Percentiles rank a stretch among this genome's conserved stretches.
These are phyloP conservation scores for Ailanthus altissimus DNA, from an alignment of 345 rosid species.

Conservation along the genomic window DNA sequence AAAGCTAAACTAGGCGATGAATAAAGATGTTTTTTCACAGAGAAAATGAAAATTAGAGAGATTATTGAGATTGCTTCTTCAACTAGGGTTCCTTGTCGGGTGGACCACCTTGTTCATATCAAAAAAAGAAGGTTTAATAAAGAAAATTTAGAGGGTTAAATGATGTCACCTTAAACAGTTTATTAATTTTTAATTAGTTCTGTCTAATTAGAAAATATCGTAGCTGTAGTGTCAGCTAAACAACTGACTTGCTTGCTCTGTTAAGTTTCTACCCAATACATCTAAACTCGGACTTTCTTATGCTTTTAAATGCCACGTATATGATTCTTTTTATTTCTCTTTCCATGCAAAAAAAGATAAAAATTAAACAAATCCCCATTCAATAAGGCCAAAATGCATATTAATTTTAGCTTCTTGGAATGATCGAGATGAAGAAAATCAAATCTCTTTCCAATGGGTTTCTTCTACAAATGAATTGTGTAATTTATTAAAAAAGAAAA, in stretches of 20 bases:
- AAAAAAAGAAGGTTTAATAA: conserved; percentile 33
- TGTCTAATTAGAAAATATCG: conserved; percentile 26
- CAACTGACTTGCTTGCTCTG: conserved; percentile 68
- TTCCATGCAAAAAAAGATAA: conserved; percentile 32
- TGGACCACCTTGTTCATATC: conserved; percentile 33
- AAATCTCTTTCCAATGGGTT: neutral
- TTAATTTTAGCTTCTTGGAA: conserved; percentile 1
- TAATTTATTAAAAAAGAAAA: neutral
- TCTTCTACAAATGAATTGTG: neutral
- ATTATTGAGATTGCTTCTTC: conserved; percentile 45
- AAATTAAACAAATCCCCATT: neutral
- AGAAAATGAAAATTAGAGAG: conserved; percentile 13
- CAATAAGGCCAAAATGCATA: neutral
- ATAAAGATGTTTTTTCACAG: conserved; percentile 8
- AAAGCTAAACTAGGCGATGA: conserved; percentile 15
- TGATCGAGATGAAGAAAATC: neutral
- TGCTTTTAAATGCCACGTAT: conserved; percentile 46
- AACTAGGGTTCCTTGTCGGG: conserved; percentile 55
- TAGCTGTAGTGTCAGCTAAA: conserved; percentile 51
- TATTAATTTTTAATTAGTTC: neutral
- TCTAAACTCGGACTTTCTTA: conserved; percentile 65
- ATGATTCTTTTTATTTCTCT: conserved; percentile 23
- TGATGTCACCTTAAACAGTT: conserved; percentile 41
- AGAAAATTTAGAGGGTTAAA: conserved; percentile 23
- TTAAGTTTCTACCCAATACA: conserved; percentile 77